These are phyloP conservation scores for Leishmania arabica DNA, from an alignment of 208 protist genomes.

Conservation along the genomic window DNA sequence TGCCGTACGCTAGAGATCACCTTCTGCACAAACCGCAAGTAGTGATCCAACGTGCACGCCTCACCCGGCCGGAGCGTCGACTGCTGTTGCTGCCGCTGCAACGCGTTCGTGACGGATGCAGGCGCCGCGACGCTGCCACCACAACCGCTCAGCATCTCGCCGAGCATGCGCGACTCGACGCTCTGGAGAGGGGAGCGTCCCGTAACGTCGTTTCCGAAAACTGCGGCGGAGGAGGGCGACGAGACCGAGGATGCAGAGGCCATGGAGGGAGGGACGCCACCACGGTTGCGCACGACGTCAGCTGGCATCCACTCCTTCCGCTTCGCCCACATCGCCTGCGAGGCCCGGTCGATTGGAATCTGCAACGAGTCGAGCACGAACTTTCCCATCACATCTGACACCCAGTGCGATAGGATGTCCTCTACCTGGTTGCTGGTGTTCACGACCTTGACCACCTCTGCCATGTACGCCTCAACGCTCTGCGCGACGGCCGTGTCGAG, in stretches of 20 bases:
- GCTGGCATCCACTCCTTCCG: constrained; percentile 32
- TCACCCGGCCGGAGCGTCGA: constrained; percentile 49
- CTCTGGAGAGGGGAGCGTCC: constrained; percentile 13
- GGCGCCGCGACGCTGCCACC: constrained; percentile 1
- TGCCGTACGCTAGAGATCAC: constrained; percentile 67
- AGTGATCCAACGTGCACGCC: constrained; percentile 84
- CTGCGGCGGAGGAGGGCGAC: not conserved
- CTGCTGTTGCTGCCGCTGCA: constrained; percentile 4
- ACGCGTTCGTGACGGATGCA: constrained; percentile 15
- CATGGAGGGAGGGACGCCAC: not conserved
- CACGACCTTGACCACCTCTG: constrained; percentile 64
- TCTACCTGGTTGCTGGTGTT: constrained; percentile 53
- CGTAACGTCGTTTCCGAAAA: constrained; percentile 13
- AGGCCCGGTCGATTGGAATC: constrained; percentile 58
- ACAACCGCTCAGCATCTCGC: constrained; percentile 18
- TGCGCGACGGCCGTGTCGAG: constrained; percentile 80
- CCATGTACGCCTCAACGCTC: constrained; percentile 72
- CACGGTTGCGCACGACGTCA: constrained; percentile 20
- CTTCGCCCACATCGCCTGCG: constrained; percentile 40
- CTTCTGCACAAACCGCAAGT: constrained; percentile 64
- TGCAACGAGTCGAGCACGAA: constrained; percentile 77
- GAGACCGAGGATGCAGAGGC: not conserved
- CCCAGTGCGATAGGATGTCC: constrained; percentile 53
- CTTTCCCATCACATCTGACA: constrained; percentile 68
- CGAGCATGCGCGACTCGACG: constrained; percentile 24